phyloP scores from a whole-genome alignment of 192 early-diverging fungal genomes.

The Ramicandelaber brevisporus region DNA sequence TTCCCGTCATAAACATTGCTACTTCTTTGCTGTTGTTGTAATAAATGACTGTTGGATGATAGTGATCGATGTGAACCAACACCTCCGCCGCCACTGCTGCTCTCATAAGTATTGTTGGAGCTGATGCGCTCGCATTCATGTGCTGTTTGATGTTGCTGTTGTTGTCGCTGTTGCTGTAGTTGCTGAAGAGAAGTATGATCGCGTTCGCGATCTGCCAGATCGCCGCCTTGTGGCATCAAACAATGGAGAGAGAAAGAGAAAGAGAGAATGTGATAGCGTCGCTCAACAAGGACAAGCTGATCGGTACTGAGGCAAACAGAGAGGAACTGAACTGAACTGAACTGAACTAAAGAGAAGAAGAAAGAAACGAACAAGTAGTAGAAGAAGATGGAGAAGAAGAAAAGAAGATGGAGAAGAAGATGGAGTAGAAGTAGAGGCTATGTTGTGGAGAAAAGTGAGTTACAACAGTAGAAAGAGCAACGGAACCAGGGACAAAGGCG shows the following conservation, averaged over 20 bases:
- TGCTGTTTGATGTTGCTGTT: slow-evolving; percentile 9
- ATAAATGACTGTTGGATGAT: too few relatives aligned
- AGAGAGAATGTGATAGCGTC: not conserved
- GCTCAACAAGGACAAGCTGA: not conserved
- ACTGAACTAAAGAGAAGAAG: not conserved
- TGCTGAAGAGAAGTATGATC: slow-evolving; percentile 10
- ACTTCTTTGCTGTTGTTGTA: not conserved
- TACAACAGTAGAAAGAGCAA: too few relatives aligned
- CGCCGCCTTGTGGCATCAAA: slow-evolving; percentile 4
- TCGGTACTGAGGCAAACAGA: slow-evolving; percentile 1
- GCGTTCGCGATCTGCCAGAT: slow-evolving; percentile 14
- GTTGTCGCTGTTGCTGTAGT: slow-evolving; percentile 5
- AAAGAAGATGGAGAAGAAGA: slow-evolving; percentile 1
- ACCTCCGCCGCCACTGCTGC: not conserved
- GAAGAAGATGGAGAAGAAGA: not conserved
- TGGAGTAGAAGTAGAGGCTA: not conserved
- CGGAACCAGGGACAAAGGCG: too few relatives aligned
- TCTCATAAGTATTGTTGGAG: not conserved
- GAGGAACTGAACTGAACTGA: slow-evolving; percentile 1
- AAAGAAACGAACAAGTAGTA: not conserved
- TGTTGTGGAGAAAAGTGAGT: not conserved
- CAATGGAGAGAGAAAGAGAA: not conserved
- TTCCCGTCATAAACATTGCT: not conserved
- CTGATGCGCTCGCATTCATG: slow-evolving; percentile 4
- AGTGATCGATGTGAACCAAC: not conserved